Conservation (phyloP, 305 asterid genomes). For the Fraxinus greggii region DNA sequence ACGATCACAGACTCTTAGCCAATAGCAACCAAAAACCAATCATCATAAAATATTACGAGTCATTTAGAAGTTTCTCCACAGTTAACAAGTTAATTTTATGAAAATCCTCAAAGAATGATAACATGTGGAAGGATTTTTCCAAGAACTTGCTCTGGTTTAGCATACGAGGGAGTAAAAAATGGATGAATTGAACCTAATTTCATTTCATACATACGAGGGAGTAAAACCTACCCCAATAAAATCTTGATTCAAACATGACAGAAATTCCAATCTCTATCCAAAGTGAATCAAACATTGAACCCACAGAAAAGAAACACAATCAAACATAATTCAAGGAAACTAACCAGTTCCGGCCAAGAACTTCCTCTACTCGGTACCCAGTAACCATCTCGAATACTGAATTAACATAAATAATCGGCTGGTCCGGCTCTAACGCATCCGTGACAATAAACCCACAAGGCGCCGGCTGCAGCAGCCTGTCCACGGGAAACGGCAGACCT, state of each 20-base stretch:
- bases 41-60: background rate
- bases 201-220: background rate
- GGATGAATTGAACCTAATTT: background rate
- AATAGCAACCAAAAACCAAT: background rate
- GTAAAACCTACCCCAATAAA: background rate
- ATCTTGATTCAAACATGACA: background rate
- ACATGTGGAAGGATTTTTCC: background rate
- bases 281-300: background rate
- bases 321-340: conserved; percentile 13
- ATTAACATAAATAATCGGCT: conserved; percentile 77
- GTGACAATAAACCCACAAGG: conserved; percentile 85
- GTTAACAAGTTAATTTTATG: background rate
- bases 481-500: conserved; percentile 70
- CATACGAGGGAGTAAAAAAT: background rate
- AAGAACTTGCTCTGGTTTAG: background rate
- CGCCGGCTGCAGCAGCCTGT: conserved; percentile 67
- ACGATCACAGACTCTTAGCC: background rate
- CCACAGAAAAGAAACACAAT: background rate
- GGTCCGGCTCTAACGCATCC: conserved; percentile 78
- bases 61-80: background rate
- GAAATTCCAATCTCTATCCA: background rate
- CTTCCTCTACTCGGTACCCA: conserved; percentile 84
- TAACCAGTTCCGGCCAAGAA: conserved; percentile 84
- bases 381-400: conserved; percentile 83
- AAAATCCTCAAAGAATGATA: background rate